phyloP scores from a whole-genome alignment of 768 basidiomycete species.

The Agrocybe chaxingu region DNA sequence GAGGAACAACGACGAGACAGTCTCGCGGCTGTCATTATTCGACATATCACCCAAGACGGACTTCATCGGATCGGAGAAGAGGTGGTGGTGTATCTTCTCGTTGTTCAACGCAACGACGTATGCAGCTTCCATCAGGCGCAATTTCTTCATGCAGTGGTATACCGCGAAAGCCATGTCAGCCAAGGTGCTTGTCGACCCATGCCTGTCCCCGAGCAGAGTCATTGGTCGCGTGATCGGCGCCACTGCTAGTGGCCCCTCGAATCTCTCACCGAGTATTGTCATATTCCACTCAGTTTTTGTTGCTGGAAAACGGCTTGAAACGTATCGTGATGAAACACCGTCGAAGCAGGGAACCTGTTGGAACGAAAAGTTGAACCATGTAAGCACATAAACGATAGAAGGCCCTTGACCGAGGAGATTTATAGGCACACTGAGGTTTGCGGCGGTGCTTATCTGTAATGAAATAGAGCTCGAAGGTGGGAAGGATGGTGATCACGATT shows the following conservation, averaged over 20 bases:
- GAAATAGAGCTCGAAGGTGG: constrained; percentile 10
- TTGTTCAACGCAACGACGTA: constrained; percentile 2
- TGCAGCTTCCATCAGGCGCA: constrained; percentile 1
- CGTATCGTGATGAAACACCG: constrained; percentile 1
- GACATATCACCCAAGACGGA: neutral
- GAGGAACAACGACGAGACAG: constrained; percentile 11
- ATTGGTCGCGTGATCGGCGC: neutral
- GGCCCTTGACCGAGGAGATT: constrained; percentile 16
- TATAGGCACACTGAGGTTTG: constrained; percentile 12
- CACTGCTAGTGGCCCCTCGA: neutral
- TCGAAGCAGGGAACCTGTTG: neutral
- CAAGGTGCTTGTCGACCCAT: constrained; percentile 15
- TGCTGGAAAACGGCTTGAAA: constrained; percentile 5
- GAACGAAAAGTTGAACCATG: neutral
- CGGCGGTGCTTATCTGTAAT: constrained; percentile 1
- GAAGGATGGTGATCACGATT: constrained; percentile 10
- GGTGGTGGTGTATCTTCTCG: constrained; percentile 4
- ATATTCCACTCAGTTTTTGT: constrained; percentile 11
- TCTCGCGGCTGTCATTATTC: constrained; percentile 6
- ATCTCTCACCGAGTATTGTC: constrained; percentile 6
- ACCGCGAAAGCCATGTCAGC: constrained; percentile 8
- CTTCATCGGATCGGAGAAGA: neutral
- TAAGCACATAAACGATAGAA: constrained; percentile 7
- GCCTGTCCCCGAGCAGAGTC: constrained; percentile 7
- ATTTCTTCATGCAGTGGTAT: constrained; percentile 11